A percentile compares a stretch with the other conserved stretches of the same genome.
Conservation (phyloP, 1,139 yeast species). For the Kodamaea sp. region DNA sequence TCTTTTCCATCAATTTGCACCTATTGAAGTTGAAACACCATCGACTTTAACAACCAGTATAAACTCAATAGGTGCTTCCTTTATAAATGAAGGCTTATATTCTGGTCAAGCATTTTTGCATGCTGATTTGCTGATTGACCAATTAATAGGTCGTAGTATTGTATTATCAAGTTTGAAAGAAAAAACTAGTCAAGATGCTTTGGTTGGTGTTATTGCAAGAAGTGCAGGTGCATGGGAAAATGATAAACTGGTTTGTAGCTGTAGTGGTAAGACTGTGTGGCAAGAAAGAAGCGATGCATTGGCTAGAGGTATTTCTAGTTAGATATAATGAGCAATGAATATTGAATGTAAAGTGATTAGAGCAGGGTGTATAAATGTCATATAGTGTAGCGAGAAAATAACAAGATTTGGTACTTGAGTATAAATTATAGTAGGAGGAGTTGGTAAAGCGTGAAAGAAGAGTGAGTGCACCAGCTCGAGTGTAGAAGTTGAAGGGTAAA, state of each 20-base stretch:
- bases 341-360: slow-evolving; percentile 9
- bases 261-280: slow-evolving; percentile 96
- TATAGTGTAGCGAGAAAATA: background rate
- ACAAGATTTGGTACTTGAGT: background rate
- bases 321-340: no score
- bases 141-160: slow-evolving; percentile 78
- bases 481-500: no score
- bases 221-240: slow-evolving; percentile 98
- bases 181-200: slow-evolving; percentile 40
- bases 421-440: background rate
- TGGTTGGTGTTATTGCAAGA: slow-evolving; percentile 88
- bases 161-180: slow-evolving; percentile 50
- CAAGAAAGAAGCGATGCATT: slow-evolving; percentile 82
- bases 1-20: slow-evolving; percentile 43
- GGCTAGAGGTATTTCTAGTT: slow-evolving; percentile 42
- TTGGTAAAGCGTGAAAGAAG: background rate
- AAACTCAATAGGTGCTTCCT: slow-evolving; percentile 37
- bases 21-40: slow-evolving; percentile 37
- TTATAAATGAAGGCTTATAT: slow-evolving; percentile 23
- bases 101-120: slow-evolving; percentile 66
- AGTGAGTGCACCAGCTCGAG: no score
- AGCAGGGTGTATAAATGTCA: background rate
- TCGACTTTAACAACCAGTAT: slow-evolving; percentile 32
- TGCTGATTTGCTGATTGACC: slow-evolving; percentile 53
- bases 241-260: slow-evolving; percentile 86